These are phyloP conservation scores for Wickerhamiella sorbophila DNA, from an alignment of 805 yeast genomes.

Conservation along the genomic window DNA sequence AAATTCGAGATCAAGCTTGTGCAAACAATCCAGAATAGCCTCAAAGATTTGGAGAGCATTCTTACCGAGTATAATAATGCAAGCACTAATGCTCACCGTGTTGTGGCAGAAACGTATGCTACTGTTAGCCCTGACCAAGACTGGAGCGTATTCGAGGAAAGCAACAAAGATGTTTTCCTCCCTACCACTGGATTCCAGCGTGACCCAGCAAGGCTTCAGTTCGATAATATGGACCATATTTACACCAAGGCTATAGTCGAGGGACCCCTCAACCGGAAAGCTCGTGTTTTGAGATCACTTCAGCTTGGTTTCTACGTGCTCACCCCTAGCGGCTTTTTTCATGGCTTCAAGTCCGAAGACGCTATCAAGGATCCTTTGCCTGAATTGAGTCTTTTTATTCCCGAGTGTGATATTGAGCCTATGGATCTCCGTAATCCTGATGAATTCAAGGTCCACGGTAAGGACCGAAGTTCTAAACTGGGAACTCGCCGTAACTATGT, in stretches of 20 bases:
- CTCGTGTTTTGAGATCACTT: conserved; percentile 30
- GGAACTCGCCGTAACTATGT: conserved; percentile 25
- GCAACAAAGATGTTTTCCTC: conserved; percentile 26
- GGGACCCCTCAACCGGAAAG: conserved; percentile 34
- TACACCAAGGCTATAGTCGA: conserved; percentile 34
- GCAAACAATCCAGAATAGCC: conserved; percentile 29
- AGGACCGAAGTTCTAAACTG: conserved; percentile 26
- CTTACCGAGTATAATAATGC: conserved; percentile 23
- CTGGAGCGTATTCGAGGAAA: conserved; percentile 30
- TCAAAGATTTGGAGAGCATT: conserved; percentile 22
- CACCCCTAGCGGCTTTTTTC: conserved; percentile 32
- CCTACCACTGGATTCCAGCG: conserved; percentile 27
- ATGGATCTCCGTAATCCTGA: conserved; percentile 25
- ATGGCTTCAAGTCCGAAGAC: conserved; percentile 33
- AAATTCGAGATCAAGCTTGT: conserved; percentile 33
- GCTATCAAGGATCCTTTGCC: conserved; percentile 31
- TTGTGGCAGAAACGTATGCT: conserved; percentile 23
- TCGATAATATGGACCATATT: conserved; percentile 29
- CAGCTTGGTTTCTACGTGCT: conserved; percentile 33
- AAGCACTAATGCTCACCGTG: conserved; percentile 22
- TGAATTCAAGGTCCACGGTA: conserved; percentile 32
- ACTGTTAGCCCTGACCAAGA: conserved; percentile 30
- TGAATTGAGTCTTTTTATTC: conserved; percentile 32
- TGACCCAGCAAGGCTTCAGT: conserved; percentile 25
- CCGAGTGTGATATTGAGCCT: conserved; percentile 32